Percentiles rank a stretch among this genome's conserved stretches.
These are phyloP conservation scores for Umbelopsis sp. DNA, from an alignment of 192 early-diverging fungal species.

Conservation along the genomic window DNA sequence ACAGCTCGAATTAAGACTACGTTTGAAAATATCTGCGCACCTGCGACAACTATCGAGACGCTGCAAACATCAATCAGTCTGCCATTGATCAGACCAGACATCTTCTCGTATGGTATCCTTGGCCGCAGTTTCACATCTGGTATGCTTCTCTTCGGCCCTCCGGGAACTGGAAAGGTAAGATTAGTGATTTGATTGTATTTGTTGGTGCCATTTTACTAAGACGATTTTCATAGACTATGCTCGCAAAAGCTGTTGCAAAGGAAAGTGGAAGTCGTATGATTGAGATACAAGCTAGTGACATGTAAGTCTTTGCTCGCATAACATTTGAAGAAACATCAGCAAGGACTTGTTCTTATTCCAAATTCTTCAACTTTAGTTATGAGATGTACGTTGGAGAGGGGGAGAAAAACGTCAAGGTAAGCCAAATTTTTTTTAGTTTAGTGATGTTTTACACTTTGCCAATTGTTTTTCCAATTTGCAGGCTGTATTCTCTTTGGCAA, in stretches of 20 bases:
- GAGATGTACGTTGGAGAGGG: conserved; percentile 96
- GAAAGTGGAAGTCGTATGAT: conserved; percentile 79
- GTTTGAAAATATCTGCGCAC: conserved; percentile 77
- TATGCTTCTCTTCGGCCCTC: conserved; percentile 84
- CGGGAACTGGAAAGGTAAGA: conserved; percentile 76
- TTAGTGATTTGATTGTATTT: neutral
- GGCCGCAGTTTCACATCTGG: conserved; percentile 71
- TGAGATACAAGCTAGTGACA: conserved; percentile 76
- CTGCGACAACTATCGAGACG: conserved; percentile 77
- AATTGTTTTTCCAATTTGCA: conserved; percentile 21
- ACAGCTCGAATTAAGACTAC: conserved; percentile 55
- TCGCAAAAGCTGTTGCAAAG: conserved; percentile 86
- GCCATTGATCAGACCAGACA: conserved; percentile 75
- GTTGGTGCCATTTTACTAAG: neutral
- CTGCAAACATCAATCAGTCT: conserved; percentile 86
- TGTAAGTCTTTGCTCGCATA: conserved; percentile 35
- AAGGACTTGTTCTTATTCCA: neutral
- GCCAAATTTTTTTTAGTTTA: neutral
- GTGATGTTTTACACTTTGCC: neutral
- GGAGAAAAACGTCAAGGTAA: conserved; percentile 87
- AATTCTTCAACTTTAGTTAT: conserved; percentile 36
- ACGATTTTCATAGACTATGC: conserved; percentile 55
- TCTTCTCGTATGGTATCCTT: conserved; percentile 74
- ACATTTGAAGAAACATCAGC: neutral
- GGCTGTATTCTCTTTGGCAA: conserved; percentile 90